Evolutionary conservation across 225 moss, liverwort and hornwort genomes (phyloP), one percentile per base, ranked within the genome.

Genomic region (Neckera pumila): DNA sequence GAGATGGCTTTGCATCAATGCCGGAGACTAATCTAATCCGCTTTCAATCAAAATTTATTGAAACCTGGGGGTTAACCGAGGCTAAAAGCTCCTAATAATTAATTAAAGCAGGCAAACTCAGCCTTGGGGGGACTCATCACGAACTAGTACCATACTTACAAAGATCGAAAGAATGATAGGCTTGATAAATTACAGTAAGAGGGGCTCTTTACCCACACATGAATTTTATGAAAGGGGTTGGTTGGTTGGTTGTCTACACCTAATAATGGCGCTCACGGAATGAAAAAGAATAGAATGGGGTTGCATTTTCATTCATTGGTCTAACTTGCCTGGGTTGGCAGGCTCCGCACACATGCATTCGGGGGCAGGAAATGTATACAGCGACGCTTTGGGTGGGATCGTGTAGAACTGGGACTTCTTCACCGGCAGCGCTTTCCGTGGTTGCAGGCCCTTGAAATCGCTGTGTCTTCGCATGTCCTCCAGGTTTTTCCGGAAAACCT

Each of bases 291-390:
- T 25, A 60, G 79, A 88, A 66, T 69, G 22, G 54, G 33, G 12
- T 86, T 86, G 30, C 23, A 76, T 81, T 43, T 43, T 34, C 69
- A 54, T 86, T 86, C 77, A 78, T 54, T 86, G 31, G 38, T 92
- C 89, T 34, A 64, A 34, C 76, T 83, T 88, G 9, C 65, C 89
- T 59, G 87, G 26, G 85, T 79, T 83, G 58, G 60, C 86, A 61
- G 88, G 92, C 88, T 94, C 94, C 64, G 93, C 91, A 67, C 94
- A 94, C 94, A 94, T 93, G 89, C 94, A 94, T 49, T 94, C 94
- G 2, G 94, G 94, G 38, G 93, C 94, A 22, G 94, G 94, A 53
- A 93, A 93, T 45, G 94, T 94, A 77, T 94, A 94, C n/a, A 94
- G 88, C 40, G 94, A 94, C 40, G 94, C 94, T 87, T 94, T 93